Base-by-base conservation (phyloP, 352 stramenopile genomes). In the Pythium coloratum region DNA sequence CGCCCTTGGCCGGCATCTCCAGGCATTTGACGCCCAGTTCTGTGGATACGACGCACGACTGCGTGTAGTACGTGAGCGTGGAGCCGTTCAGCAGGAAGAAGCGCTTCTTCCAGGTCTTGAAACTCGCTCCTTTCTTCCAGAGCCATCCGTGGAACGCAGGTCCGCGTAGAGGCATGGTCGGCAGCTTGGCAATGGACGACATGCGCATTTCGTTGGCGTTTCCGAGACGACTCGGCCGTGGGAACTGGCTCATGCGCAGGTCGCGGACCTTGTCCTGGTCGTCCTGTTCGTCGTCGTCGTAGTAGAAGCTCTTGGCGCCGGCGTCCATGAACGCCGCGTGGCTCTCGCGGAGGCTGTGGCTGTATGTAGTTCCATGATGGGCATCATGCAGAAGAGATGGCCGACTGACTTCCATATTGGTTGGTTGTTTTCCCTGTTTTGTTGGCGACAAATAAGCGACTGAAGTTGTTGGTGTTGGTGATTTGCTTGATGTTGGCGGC, bases 91-190 rank as follows among this genome's bases (percentile, higher is more conserved):
- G 69, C 62, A 91, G 58, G 59, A 91, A 91, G 58, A 90, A 91
- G 50, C 83, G 83, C 73, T 90, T 88, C 68, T 91, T 91, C 83
- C 83, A 91, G 55, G 83, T 90, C 71, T 89, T 89, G 59, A 91
- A 89, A 18, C 73, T 83, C 61, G 83, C 78, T 26, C 83, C 83
- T 32, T 83, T 80, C 65, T 91, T 91, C 83, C 83, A 91, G 40
- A 91, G 81, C 83, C 83, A 91, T 30, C 83, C 83, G 54, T 91
- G 87, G 66, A 88, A 89, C 44, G 81, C 81, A 18, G 77, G 62
- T 44, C 83, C 83, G 26, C 73, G 75, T 13, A 91, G 67, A n/a
- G 78, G 70, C 70, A 88, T 82, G 62, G 70, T 87, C 38, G 76
- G 77, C 62, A 89, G 78, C 55, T 89, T 80, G 42, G 75, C 71